A percentile compares a stretch with the other conserved stretches of the same genome.
Conservation (phyloP, 805 yeast species). For the Schwanniomyces polymorphus region DNA sequence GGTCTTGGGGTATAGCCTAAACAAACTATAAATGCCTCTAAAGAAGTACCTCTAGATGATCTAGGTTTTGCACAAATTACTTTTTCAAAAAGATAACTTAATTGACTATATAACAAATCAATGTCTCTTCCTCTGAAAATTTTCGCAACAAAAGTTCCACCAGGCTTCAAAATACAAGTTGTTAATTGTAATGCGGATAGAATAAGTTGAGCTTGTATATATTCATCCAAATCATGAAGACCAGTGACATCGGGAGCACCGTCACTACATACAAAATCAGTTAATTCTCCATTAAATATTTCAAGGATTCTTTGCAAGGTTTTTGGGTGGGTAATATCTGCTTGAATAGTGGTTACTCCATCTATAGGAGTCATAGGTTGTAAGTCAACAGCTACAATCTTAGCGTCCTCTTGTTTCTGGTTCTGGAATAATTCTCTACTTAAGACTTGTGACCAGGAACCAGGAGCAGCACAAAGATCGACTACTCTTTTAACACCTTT, state of each 20-base stretch:
- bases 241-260: constrained; percentile 99
- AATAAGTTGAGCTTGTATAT: constrained; percentile 92
- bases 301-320: constrained; percentile 75
- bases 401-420: constrained; percentile 46
- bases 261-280: constrained; percentile 94
- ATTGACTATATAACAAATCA: constrained; percentile 88
- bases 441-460: constrained; percentile 97
- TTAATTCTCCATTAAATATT: constrained; percentile 86
- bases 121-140: constrained; percentile 96
- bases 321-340: constrained; percentile 95
- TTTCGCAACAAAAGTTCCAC: constrained; percentile 94
- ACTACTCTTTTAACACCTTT: constrained; percentile 80
- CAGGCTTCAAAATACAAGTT: constrained; percentile 82
- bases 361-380: constrained; percentile 98
- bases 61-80: constrained; percentile 97
- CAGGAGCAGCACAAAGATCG: constrained; percentile 98
- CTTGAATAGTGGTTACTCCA: constrained; percentile 87
- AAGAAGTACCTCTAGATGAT: constrained; percentile 89
- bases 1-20: constrained; percentile 79
- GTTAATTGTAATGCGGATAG: constrained; percentile 90
- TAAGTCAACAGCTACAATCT: constrained; percentile 90
- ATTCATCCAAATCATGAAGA: constrained; percentile 92
- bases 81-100: constrained; percentile 78
- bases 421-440: constrained; percentile 62
- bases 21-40: constrained; percentile 94